Conservation (phyloP, 805 yeast genomes). For the Pichia ethanolica region DNA sequence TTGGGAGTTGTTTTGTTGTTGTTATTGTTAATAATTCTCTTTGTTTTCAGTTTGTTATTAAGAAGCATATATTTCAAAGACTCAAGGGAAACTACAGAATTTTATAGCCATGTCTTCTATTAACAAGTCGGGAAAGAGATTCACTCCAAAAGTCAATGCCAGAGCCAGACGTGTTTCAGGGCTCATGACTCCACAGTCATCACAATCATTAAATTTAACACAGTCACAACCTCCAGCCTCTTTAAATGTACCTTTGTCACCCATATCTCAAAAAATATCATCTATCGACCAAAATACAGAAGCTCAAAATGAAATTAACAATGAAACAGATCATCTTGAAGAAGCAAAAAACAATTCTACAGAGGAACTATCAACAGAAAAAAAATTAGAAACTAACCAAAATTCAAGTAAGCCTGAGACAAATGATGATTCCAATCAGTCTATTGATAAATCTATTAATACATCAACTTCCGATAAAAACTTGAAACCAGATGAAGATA, state of each 20-base stretch:
- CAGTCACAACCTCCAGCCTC: background rate
- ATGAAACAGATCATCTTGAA: background rate
- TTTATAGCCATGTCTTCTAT: slow-evolving; percentile 13
- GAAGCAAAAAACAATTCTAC: too few relatives aligned
- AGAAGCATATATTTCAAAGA: too few relatives aligned
- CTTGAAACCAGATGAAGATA: background rate
- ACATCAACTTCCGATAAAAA: too few relatives aligned
- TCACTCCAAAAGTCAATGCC: slow-evolving; percentile 48
- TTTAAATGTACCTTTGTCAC: background rate
- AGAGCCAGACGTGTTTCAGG: slow-evolving; percentile 15
- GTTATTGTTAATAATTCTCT: too few relatives aligned
- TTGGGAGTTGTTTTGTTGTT: too few relatives aligned
- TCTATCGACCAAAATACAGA: background rate
- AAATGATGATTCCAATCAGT: too few relatives aligned
- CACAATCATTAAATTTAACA: background rate
- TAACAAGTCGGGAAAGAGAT: slow-evolving; percentile 52
- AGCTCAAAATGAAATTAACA: background rate
- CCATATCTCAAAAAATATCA: background rate
- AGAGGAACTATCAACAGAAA: too few relatives aligned
- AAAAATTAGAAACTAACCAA: too few relatives aligned
- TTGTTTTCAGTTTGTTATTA: too few relatives aligned
- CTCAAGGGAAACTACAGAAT: too few relatives aligned
- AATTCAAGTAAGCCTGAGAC: background rate
- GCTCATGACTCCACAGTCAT: slow-evolving; percentile 3
- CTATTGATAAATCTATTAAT: too few relatives aligned